These are phyloP conservation scores for Astragalus membranaceus DNA, from an alignment of 306 rosid species.

Conservation along the genomic window DNA sequence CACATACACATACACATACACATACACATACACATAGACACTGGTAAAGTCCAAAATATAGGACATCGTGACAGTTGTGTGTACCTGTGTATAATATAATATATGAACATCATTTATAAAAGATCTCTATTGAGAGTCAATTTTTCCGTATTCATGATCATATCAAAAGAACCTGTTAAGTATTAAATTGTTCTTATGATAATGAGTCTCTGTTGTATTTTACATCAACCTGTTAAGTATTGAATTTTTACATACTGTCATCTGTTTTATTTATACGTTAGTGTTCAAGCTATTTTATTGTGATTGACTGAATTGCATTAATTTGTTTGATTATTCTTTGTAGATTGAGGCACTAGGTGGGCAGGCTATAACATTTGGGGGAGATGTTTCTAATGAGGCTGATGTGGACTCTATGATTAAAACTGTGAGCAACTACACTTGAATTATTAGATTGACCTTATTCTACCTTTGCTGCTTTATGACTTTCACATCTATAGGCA, in stretches of 20 bases:
- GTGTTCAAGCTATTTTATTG: not conserved
- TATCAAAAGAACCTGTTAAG: too few relatives aligned
- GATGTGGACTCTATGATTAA: constrained; percentile 85
- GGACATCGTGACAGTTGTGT: too few relatives aligned
- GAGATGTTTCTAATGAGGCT: constrained; percentile 85
- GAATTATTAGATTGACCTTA: constrained; percentile 22
- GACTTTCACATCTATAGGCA: constrained; percentile 52
- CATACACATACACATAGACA: too few relatives aligned
- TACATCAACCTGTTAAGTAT: too few relatives aligned
- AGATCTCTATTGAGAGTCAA: too few relatives aligned
- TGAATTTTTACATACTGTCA: not conserved
- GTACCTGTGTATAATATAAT: too few relatives aligned
- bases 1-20: too few relatives aligned
- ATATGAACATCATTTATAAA: too few relatives aligned
- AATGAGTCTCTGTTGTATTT: too few relatives aligned
- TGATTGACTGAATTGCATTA: not conserved
- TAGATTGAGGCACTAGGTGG: constrained; percentile 85
- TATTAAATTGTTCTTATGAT: too few relatives aligned
- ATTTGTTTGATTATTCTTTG: constrained; percentile 21
- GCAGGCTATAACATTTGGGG: constrained; percentile 78
- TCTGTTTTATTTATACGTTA: not conserved
- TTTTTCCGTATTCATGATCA: too few relatives aligned
- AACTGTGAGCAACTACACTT: constrained; percentile 49
- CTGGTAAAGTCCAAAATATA: too few relatives aligned
- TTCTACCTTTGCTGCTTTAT: constrained; percentile 28